Base-by-base conservation (phyloP, 2,329 filamentous ascomycete genomes). In the Fusarium sp. region DNA sequence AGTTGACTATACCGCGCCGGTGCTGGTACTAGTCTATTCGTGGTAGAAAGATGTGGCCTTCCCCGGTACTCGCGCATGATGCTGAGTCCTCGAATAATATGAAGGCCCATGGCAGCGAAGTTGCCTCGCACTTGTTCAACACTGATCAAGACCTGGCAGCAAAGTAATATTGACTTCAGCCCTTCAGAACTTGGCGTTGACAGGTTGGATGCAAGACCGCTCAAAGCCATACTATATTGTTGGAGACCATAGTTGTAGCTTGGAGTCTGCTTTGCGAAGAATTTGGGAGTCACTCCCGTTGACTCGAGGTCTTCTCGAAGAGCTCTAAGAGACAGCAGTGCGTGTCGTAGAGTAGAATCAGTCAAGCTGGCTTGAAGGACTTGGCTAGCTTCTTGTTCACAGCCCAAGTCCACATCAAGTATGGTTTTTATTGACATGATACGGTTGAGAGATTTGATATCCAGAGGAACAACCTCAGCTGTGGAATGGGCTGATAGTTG, bases 131-230 rank as follows among this genome's bases (percentile, higher is more conserved):
- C 78, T 74, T 84, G 81, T 68, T 84, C 82, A 58, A 84, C 83
- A 68, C 82, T 83, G 68, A 84, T 83, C 65, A 84, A 79, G 40
- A 84, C 71, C 65, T 84, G 81, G 69, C 83, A 85, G 74, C 82
- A 85, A 59, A 83, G 75, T 34, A 84, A 72, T 54, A 81, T 78
- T 24, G 80, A 81, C 59, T 75, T 81, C 33, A 82, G 66, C 7
- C 60, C 59, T 10, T 72, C 67, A 11, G 74, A 69, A 60, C 71
- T 61, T 5, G 76, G 76, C 58, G 71, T 77, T 18, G 79, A 79
- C 45, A 84, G 56, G 11, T 77, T 78, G 18, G 77, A 80, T 4
- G 80, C 81, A 6, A 84, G 78, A 40, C 79, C 78, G 9, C 76
- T 55, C 11, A 85, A 72, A 38, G 82, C 82, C 66, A 79, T 77